Conservation (phyloP, 2,329 filamentous ascomycete genomes). For the Eurotiales sp. region DNA sequence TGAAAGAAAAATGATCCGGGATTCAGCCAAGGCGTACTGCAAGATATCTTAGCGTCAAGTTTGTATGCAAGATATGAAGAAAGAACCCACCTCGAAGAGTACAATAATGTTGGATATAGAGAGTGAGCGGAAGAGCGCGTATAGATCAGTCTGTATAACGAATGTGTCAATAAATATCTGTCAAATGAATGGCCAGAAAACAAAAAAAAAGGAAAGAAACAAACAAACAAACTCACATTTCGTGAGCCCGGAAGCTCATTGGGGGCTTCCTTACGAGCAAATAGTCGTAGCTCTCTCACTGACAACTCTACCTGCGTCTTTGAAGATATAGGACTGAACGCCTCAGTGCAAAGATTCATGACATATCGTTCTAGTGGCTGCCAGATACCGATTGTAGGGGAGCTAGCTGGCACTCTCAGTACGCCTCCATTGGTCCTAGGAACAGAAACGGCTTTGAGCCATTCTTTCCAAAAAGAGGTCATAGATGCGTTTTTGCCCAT, state of each 20-base stretch:
- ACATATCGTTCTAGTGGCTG: conserved; percentile 95
- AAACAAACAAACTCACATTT: conserved; percentile 45
- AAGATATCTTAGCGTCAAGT: too few relatives aligned
- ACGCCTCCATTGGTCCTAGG: conserved; percentile 90
- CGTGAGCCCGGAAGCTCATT: conserved; percentile 93
- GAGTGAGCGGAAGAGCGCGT: conserved; percentile 83
- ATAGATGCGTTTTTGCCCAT: conserved; percentile 78
- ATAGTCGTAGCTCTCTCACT: conserved; percentile 83
- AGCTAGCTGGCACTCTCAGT: conserved; percentile 78
- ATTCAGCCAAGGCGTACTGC: conserved; percentile 79
- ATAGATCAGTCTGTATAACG: conserved; percentile 67
- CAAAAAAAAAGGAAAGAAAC: too few relatives aligned
- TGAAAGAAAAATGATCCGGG: conserved; percentile 91
- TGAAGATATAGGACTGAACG: conserved; percentile 84
- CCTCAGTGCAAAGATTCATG: conserved; percentile 93
- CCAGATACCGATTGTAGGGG: conserved; percentile 88
- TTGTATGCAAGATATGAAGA: not conserved
- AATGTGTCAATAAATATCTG: conserved; percentile 13
- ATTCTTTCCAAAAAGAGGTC: conserved; percentile 97
- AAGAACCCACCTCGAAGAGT: conserved; percentile 64
- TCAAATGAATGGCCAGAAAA: conserved; percentile 6
- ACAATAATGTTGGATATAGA: conserved; percentile 90
- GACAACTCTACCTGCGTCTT: conserved; percentile 94
- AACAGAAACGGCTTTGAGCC: conserved; percentile 88
- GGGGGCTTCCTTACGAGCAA: conserved; percentile 83